phyloP scores from a whole-genome alignment of 257 asterid genomes.

The Fraxinus pennsylvanica region DNA sequence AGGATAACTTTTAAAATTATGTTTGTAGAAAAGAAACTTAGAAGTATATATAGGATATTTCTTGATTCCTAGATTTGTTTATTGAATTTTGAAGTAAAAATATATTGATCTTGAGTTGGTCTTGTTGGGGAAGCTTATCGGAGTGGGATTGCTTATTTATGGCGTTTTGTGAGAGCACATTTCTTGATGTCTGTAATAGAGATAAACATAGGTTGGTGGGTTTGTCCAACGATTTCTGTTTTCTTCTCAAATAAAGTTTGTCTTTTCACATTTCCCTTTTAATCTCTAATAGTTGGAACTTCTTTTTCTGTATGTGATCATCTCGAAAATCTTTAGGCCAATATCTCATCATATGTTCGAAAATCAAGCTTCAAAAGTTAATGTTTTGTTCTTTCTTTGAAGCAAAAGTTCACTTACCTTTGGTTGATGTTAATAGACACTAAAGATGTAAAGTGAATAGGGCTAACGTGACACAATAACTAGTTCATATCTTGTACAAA shows the following conservation, averaged over 20 bases:
- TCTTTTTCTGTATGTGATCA: conserved; percentile 3
- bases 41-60: background rate
- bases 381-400: background rate
- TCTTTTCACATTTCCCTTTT: background rate
- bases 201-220: background rate
- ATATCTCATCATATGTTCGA: background rate
- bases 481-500: background rate
- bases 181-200: background rate
- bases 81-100: background rate
- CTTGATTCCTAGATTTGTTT: background rate
- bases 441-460: background rate
- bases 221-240: background rate
- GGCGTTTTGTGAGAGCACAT: background rate
- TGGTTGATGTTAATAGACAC: background rate
- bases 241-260: background rate
- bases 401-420: background rate
- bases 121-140: background rate
- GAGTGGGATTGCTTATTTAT: background rate
- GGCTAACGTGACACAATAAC: background rate
- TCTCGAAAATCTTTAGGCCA: conserved; percentile 16
- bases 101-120: conserved; percentile 1
- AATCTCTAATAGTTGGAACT: background rate
- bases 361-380: background rate
- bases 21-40: no score
- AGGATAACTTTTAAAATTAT: no score